Base-by-base conservation (phyloP, 352 stramenopile genomes). In the Pythium brassicae region DNA sequence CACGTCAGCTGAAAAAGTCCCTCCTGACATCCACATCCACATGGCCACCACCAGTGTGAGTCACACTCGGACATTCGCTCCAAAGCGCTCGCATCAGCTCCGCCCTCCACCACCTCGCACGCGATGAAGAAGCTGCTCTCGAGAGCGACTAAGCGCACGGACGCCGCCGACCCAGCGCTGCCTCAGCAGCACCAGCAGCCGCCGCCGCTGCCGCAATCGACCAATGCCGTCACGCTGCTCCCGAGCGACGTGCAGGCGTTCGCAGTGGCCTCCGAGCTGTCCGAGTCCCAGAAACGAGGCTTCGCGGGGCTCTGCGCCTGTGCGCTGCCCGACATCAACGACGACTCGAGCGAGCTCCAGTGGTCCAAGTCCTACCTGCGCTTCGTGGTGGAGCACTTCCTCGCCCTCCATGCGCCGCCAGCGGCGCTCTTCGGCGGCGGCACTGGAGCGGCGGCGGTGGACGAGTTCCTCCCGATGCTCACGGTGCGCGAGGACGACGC, bases 311-410 rank as follows among this genome's bases (percentile, higher is more conserved):
- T 92, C 29, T 82, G 75, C 25, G 85, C 80, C 19, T 92, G 80
- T 55, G 57, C 87, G 17, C 65, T 94, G 4, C 75, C 78, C 0
- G 62, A 63, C 3, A 76, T 94, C 19, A 87, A 74, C 14, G 82
- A 94, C 55, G 79, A 75, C 20, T 92, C 82, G 5, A 56, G 39
- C 2, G 66, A 71, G 5, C 59, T 77, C 9, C 46, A 63, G 48
- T 94, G 85, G 85, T 87, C 82, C 39, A 72, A 78, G 61, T 53
- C 49, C 2, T 94, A 83, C 66, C 66, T 92, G 22, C 61, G 76
- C 45, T 49, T 94, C 23, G 45, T 94, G 2, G 59, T 90, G 1
- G 77, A 82, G 48, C 42, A 66, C 20, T 94, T 91, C 39, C 59
- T 90, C 19, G 66, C 35, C 19, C 64, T 94, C 12, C 59, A 68